Conservation (phyloP, 768 basidiomycete species). For the Collybia mongolica region DNA sequence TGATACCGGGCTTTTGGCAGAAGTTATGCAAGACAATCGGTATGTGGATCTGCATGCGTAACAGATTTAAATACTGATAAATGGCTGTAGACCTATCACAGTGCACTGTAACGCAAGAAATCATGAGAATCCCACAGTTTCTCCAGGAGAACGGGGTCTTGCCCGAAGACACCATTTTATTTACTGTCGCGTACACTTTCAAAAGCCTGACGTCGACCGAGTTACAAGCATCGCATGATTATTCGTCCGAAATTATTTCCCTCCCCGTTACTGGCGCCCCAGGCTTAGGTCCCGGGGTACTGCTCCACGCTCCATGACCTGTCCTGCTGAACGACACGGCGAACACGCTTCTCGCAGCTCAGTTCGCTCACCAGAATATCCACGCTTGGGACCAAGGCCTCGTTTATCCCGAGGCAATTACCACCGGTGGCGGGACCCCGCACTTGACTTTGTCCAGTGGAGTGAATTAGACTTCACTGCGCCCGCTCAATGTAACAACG, state of each 20-base stretch:
- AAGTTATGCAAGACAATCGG: conserved; percentile 19
- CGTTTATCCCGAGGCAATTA: neutral
- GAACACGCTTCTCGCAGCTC: conserved; percentile 10
- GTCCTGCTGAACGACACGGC: conserved; percentile 10
- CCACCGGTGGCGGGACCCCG: neutral
- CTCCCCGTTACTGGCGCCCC: neutral
- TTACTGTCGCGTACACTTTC: conserved; percentile 16
- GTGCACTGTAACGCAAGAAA: conserved; percentile 23
- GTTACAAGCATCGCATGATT: neutral
- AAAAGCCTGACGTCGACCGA: neutral
- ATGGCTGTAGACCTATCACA: conserved; percentile 16
- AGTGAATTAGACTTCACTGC: too few relatives aligned
- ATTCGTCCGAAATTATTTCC: neutral
- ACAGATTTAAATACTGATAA: neutral
- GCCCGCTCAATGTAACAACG: too few relatives aligned
- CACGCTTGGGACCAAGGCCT: conserved; percentile 4
- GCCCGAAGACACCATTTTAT: conserved; percentile 11
- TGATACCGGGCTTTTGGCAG: conserved; percentile 24
- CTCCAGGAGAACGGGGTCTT: conserved; percentile 7
- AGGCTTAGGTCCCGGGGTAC: neutral
- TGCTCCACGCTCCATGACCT: conserved; percentile 9
- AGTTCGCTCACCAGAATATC: neutral
- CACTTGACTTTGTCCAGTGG: too few relatives aligned
- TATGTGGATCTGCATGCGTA: conserved; percentile 4
- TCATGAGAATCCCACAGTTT: conserved; percentile 8